phyloP scores from a whole-genome alignment of 2,329 filamentous ascomycete genomes.

The Pezicula rhizophila region DNA sequence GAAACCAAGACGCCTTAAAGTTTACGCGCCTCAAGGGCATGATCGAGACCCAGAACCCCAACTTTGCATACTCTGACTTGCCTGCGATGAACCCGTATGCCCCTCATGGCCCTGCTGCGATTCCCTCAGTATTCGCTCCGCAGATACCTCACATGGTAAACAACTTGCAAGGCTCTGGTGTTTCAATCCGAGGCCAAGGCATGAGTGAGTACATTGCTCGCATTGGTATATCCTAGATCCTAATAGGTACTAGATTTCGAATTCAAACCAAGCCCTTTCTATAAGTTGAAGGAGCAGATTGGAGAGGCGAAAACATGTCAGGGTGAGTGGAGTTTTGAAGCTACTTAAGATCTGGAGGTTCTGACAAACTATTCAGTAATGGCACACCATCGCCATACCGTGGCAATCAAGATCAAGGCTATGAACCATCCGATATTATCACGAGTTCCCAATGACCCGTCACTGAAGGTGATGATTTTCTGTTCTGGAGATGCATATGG shows the following conservation, averaged over 20 bases:
- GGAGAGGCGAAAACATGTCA: constrained; percentile 64
- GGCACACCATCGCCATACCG: constrained; percentile 34
- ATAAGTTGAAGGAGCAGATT: constrained; percentile 60
- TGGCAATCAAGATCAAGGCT: constrained; percentile 52
- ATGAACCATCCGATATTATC: constrained; percentile 35
- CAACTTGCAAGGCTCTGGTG: background rate
- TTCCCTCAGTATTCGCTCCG: background rate
- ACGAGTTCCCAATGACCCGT: constrained; percentile 17
- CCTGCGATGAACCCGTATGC: background rate
- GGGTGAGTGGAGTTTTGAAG: constrained; percentile 43
- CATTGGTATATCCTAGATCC: background rate
- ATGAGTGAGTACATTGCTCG: background rate
- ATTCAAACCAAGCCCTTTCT: constrained; percentile 83
- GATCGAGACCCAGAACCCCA: constrained; percentile 18
- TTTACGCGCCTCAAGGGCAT: constrained; percentile 22
- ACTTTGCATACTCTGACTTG: constrained; percentile 1
- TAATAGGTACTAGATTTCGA: constrained; percentile 29
- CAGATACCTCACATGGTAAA: no score
- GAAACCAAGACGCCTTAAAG: constrained; percentile 13
- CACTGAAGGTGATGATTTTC: constrained; percentile 71
- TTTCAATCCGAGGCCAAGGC: background rate
- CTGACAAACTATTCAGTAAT: constrained; percentile 22
- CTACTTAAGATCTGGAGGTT: background rate
- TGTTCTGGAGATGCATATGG: constrained; percentile 62
- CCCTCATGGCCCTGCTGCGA: background rate